A percentile compares a stretch with the other conserved stretches of the same genome.
Conservation (phyloP, 2,329 filamentous ascomycete species). For the Microcera coccophila region DNA sequence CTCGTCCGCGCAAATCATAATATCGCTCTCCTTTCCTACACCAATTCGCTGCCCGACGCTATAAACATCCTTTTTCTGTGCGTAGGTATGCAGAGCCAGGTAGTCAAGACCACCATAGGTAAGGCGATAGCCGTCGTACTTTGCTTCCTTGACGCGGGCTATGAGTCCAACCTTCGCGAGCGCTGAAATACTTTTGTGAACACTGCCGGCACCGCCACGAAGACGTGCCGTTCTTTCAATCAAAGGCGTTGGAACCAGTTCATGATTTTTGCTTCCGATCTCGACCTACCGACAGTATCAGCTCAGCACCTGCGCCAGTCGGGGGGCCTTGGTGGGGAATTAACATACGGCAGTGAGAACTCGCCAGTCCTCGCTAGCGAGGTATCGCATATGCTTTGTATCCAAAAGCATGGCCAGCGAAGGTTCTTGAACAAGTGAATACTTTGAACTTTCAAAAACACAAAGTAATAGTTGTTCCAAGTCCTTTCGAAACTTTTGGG, state of each 20-base stretch:
- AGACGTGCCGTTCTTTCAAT: slow-evolving; percentile 82
- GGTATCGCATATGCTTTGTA: slow-evolving; percentile 86
- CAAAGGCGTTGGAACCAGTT: slow-evolving; percentile 86
- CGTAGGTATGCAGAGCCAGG: slow-evolving; percentile 87
- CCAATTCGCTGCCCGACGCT: slow-evolving; percentile 92
- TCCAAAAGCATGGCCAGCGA: slow-evolving; percentile 78
- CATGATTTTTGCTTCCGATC: slow-evolving; percentile 91
- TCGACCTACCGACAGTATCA: slow-evolving; percentile 63
- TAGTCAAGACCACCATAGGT: slow-evolving; percentile 98
- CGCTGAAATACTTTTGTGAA: slow-evolving; percentile 81
- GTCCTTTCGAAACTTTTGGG: neutral
- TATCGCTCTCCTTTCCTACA: slow-evolving; percentile 96
- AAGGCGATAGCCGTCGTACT: slow-evolving; percentile 94
- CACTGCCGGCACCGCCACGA: slow-evolving; percentile 70
- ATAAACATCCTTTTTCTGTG: slow-evolving; percentile 75
- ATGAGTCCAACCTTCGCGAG: slow-evolving; percentile 92
- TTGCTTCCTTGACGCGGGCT: slow-evolving; percentile 87
- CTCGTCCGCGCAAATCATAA: slow-evolving; percentile 84
- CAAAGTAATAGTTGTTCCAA: neutral
- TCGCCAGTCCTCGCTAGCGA: slow-evolving; percentile 89
- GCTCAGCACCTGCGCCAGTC: slow-evolving; percentile 25
- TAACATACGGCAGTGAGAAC: slow-evolving; percentile 80
- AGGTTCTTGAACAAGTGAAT: neutral
- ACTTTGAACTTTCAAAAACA: no score
- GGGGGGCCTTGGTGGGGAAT: slow-evolving; percentile 29